phyloP scores from a whole-genome alignment of 441 rosid species.

The Rhodomyrtus psidioides region DNA sequence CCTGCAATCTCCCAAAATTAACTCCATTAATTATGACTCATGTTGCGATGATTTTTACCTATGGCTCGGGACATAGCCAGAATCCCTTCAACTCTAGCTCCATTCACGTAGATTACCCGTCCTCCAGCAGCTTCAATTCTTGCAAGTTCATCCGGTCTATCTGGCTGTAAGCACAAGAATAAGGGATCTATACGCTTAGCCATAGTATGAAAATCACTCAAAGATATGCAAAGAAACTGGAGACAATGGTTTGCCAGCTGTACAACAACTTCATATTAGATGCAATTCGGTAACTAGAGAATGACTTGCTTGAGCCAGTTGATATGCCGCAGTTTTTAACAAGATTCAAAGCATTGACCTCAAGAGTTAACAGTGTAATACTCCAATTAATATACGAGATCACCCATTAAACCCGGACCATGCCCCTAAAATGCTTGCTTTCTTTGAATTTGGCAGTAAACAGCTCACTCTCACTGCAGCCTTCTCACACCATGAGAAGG shows the following conservation, averaged over 20 bases:
- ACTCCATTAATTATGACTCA: background rate
- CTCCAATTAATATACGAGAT: background rate
- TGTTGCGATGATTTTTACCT: constrained; percentile 25
- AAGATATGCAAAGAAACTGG: background rate
- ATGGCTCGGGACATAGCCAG: constrained; percentile 87
- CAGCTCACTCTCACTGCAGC: background rate
- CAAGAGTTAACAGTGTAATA: background rate
- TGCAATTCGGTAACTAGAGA: background rate
- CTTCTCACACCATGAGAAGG: background rate
- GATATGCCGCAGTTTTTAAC: background rate
- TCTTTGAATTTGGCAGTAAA: background rate
- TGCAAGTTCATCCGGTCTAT: constrained; percentile 62
- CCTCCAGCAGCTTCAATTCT: constrained; percentile 73
- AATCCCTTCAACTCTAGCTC: constrained; percentile 78
- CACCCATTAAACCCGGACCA: background rate
- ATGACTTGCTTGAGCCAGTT: background rate
- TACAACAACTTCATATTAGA: background rate
- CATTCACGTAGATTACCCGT: constrained; percentile 37
- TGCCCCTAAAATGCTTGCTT: background rate
- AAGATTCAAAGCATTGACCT: background rate
- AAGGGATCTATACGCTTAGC: background rate
- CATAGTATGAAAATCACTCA: background rate
- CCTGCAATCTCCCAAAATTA: background rate
- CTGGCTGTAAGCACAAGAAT: constrained; percentile 44
- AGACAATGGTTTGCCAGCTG: background rate